Percentiles rank a stretch among this genome's conserved stretches.
phyloP scores from a whole-genome alignment of 2,329 filamentous ascomycete genomes.

The Fusarium coicis region DNA sequence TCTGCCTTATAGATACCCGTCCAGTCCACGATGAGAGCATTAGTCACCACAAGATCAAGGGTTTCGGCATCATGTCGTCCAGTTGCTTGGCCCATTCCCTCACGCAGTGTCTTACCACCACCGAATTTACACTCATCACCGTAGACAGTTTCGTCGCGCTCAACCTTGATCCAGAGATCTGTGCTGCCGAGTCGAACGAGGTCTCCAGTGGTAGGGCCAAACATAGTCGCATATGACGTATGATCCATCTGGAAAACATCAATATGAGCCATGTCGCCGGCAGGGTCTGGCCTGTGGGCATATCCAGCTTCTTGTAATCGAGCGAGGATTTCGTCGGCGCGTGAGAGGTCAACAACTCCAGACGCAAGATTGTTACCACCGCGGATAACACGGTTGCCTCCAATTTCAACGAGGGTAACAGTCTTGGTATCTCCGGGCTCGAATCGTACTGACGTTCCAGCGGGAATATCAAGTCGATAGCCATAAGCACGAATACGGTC shows the following conservation, averaged over 20 bases:
- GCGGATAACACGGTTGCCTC: conserved; percentile 79
- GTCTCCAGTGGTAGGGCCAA: conserved; percentile 91
- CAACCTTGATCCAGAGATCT: conserved; percentile 89
- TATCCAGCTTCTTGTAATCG: conserved; percentile 80
- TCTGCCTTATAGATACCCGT: conserved; percentile 96
- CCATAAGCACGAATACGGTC: conserved; percentile 86
- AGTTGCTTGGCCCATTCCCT: conserved; percentile 94
- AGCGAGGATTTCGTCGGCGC: conserved; percentile 72
- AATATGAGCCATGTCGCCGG: conserved; percentile 62
- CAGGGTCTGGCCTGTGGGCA: conserved; percentile 77
- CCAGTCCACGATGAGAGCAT: conserved; percentile 91
- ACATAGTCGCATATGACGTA: conserved; percentile 85
- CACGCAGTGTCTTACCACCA: conserved; percentile 90
- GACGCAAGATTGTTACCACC: conserved; percentile 85
- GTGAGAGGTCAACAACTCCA: conserved; percentile 73
- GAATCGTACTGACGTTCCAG: conserved; percentile 91
- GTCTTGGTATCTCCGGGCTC: conserved; percentile 94
- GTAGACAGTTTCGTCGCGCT: conserved; percentile 84
- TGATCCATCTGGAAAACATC: conserved; percentile 78
- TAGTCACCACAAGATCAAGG: conserved; percentile 87
- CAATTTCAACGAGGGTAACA: conserved; percentile 89
- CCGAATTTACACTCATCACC: conserved; percentile 97
- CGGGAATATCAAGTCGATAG: conserved; percentile 87
- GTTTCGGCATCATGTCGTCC: conserved; percentile 77
- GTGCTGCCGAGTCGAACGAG: conserved; percentile 83